These are phyloP conservation scores for Schwanniomyces yamadae DNA, from an alignment of 805 yeast genomes.

Conservation along the genomic window DNA sequence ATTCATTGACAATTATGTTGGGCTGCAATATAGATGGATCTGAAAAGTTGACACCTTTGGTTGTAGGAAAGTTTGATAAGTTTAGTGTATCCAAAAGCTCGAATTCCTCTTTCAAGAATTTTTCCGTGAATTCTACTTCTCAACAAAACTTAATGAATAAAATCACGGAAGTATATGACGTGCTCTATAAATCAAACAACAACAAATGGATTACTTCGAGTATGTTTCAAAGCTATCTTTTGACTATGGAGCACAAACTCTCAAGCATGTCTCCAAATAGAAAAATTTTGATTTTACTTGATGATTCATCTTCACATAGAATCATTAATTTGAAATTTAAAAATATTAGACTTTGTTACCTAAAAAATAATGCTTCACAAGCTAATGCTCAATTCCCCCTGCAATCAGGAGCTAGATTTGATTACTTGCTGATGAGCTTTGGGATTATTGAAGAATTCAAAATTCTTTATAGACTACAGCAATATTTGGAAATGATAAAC, in stretches of 20 bases:
- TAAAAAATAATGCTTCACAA: slow-evolving; percentile 39
- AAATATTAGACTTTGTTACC: slow-evolving; percentile 33
- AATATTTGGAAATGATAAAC: slow-evolving; percentile 48
- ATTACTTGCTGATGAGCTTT: slow-evolving; percentile 61
- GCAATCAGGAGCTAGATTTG: slow-evolving; percentile 47
- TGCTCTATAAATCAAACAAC: slow-evolving; percentile 57
- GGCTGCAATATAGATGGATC: slow-evolving; percentile 64
- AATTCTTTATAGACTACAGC: slow-evolving; percentile 55
- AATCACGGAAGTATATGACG: slow-evolving; percentile 49
- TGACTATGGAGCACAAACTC: slow-evolving; percentile 58
- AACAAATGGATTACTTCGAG: slow-evolving; percentile 65
- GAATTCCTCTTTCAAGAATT: slow-evolving; percentile 18
- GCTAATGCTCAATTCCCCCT: slow-evolving; percentile 34
- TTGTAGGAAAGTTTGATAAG: slow-evolving; percentile 58
- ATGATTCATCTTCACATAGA: slow-evolving; percentile 63
- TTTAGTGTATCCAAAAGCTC: slow-evolving; percentile 34
- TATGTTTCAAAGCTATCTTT: slow-evolving; percentile 60
- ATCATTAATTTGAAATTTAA: slow-evolving; percentile 42
- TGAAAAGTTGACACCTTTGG: slow-evolving; percentile 59
- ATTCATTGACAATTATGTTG: slow-evolving; percentile 52
- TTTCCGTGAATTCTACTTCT: slow-evolving; percentile 9
- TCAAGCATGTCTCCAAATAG: slow-evolving; percentile 41
- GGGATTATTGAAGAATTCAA: slow-evolving; percentile 65
- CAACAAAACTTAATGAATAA: slow-evolving; percentile 32
- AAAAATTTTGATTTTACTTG: slow-evolving; percentile 54